Base-by-base conservation (phyloP, 1,139 yeast species). In the Yamadazyma taylorii region DNA sequence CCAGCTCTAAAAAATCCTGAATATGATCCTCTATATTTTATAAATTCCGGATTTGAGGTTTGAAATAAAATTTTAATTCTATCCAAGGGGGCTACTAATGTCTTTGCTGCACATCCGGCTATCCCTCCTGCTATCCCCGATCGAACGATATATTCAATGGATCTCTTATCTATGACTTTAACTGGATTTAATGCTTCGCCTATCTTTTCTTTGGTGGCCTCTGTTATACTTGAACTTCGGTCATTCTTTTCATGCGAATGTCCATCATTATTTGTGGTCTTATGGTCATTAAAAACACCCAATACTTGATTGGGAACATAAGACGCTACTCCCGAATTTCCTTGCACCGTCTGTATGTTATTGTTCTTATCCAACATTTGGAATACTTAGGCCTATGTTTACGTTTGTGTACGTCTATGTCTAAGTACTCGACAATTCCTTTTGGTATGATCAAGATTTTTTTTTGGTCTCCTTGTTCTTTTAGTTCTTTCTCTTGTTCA, bases 51-150 rank as follows among this genome's bases (percentile, higher is more conserved):
- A 53, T 90, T 90, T 17, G 94, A 81, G 1, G 99, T 94, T 63
- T 92, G 99, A 60, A 92, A 92, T 33, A 92, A 66, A 51, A 92
- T 92, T 64, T 92, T 92, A 46, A 92, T 92, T 52, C 99, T 74
- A 60, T 92, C 99, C 38, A 92, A 63, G 0, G 99, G 99, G 0
- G 99, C 99, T 32, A 92, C 86, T 36, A 90, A 69, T 0, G 97
- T 89, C 55, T 92, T 92, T 5, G 97, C 98, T 7, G 94, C 88
- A 38, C 90, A 81, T 0, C 99, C 99, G 0, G 98, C 97, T 1
- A 88, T 53, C 0, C 99, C 99, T 10, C 99, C 99, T 0, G 98
- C 95, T 1, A 89, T 52, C 0, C 96, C 98, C 17, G 95, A 84
- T 43, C 88, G 73, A 24, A 87, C 45, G 14, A 92, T 81, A 59